A percentile compares a stretch with the other conserved stretches of the same genome.
Evolutionary conservation across 2,329 filamentous ascomycete species (phyloP).

Genomic region (Aurifilum marmelostoma): DNA sequence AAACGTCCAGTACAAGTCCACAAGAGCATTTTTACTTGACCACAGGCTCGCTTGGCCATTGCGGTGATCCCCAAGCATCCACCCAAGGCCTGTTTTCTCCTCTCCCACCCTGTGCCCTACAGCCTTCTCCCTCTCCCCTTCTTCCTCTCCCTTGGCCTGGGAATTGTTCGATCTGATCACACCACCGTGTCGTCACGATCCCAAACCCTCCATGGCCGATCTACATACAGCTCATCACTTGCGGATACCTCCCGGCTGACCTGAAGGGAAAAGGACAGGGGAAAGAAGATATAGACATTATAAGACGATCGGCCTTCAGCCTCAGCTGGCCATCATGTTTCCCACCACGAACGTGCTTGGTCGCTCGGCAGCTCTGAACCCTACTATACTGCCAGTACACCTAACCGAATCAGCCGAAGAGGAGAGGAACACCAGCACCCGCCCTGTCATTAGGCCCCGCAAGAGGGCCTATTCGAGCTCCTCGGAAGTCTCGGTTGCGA

Average conservation of each 20-base stretch:
- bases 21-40: neutral
- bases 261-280: neutral
- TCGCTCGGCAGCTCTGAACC: constrained; percentile 43
- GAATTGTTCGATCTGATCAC: constrained; percentile 13
- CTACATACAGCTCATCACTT: neutral
- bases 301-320: constrained; percentile 1
- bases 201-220: neutral
- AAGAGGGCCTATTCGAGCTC: constrained; percentile 45
- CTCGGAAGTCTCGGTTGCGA: constrained; percentile 44
- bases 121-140: neutral
- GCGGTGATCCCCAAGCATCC: constrained; percentile 21
- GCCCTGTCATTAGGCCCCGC: constrained; percentile 7
- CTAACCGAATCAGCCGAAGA: neutral
- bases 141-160: neutral
- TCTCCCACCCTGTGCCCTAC: neutral
- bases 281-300: neutral
- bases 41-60: constrained; percentile 6
- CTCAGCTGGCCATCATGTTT: constrained; percentile 20
- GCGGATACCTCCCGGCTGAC: neutral
- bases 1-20: neutral
- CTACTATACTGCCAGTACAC: constrained; percentile 29
- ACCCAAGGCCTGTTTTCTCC: constrained; percentile 15
- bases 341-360: constrained; percentile 7
- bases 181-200: neutral
- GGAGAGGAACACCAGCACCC: neutral